A percentile compares a stretch with the other conserved stretches of the same genome.
These are phyloP conservation scores for Plasmodium fragile DNA, from an alignment of 169 alveolate genomes.

Conservation along the genomic window DNA sequence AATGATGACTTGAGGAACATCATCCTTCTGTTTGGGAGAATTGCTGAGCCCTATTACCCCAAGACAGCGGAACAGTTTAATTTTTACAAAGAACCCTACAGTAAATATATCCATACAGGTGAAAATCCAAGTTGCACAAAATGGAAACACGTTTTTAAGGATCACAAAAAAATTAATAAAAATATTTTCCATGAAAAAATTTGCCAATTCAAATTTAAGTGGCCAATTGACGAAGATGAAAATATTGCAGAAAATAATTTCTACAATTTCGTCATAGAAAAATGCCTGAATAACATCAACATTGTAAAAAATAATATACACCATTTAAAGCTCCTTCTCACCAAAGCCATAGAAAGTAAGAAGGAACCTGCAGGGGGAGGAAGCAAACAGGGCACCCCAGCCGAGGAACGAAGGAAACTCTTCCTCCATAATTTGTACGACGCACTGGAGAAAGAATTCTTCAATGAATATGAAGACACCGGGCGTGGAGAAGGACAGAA, in stretches of 20 bases:
- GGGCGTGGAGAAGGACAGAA: background rate
- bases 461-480: background rate
- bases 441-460: constrained; percentile 25
- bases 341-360: constrained; percentile 27
- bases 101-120: constrained; percentile 64
- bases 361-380: background rate
- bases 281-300: constrained; percentile 49
- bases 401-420: background rate
- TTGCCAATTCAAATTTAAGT: constrained; percentile 70
- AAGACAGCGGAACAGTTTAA: constrained; percentile 64
- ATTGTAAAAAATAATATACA: constrained; percentile 30
- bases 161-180: constrained; percentile 40
- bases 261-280: constrained; percentile 59
- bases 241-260: constrained; percentile 67
- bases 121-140: constrained; percentile 13
- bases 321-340: constrained; percentile 24
- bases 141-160: constrained; percentile 60
- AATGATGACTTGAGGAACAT: constrained; percentile 63
- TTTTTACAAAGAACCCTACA: constrained; percentile 63
- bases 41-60: constrained; percentile 67
- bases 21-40: constrained; percentile 58
- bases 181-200: constrained; percentile 44
- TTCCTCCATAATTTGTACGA: constrained; percentile 14
- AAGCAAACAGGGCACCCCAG: background rate
- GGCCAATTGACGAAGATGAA: constrained; percentile 74